Evolutionary conservation across 768 basidiomycete genomes (phyloP), one percentile per base, ranked within the genome.

Genomic region (Boletus reticulatus): DNA sequence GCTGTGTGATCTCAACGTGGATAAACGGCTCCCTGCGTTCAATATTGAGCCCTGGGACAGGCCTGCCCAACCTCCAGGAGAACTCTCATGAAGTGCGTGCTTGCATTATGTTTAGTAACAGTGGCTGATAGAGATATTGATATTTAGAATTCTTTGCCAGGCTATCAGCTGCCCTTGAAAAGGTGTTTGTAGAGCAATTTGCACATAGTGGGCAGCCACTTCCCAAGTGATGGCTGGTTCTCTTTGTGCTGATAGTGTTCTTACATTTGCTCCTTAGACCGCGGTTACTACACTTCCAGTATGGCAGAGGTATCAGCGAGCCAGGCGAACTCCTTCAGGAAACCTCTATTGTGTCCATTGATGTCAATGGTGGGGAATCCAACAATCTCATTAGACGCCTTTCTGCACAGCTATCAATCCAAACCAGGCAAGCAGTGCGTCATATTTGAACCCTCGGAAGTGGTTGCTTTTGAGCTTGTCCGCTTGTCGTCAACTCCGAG

Each of bases 371-470:
- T 10, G 64, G 68, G 2, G 75, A 76, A 3, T 66, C 72, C 4
- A 83, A 83, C 60, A 82, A 87, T 57, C 81, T 89, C 48, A 72
- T 89, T 20, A 77, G 82, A 10, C 80, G 82, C 44, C 67, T 72
- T 17, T 72, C 72, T 27, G 69, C 70, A n/a, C 72, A 67, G 53
- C 56, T 77, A 6, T 70, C 66, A 56, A 51, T 56, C 60, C 10
- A 63, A 65, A 10, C 57, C 56, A 17, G 58, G 43, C 70, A 79
- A 52, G 54, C 84, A 83, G 62, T 80, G 83, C 27, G 80, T 85
- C 29, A 89, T 89, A 54, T 74, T 82, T 16, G 75, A 79, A 39
- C 78, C 86, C 3, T 86, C 88, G 9, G 82, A 85, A 32, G 75
- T 89, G 32, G 76, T 90, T 39, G 76, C 79, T 0, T 89, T 89